Base-by-base conservation (phyloP, 192 early-diverging fungal species). In the Umbelopsis vinacea region DNA sequence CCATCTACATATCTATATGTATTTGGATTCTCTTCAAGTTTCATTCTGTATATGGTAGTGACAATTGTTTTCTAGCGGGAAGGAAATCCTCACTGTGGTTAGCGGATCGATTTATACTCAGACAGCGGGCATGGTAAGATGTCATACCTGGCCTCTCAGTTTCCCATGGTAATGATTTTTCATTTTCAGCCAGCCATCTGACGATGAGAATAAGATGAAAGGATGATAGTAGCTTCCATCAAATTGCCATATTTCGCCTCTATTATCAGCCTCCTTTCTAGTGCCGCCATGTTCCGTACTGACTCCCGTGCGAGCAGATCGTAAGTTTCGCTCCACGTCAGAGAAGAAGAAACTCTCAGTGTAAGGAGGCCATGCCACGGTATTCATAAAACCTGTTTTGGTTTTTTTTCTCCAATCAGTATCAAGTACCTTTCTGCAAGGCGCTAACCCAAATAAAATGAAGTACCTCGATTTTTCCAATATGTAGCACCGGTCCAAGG, bases 1-100 rank as follows among this genome's bases (percentile, higher is more conserved):
- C 72, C 69, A 69, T 79, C 77, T 4, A 74, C 43, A 53, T 71
- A 79, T 14, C 46, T 26, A 21, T 74, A 74, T 48, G 1, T 50
- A 4, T 50, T 60, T 17, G 67, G 47, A 35, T 29, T 48, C 17
- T 26, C 15, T 35, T 79, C 52, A 52, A 74, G 68, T 40, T 52
- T 35, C 50, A 79, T n/a, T 35, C 67, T 54, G 47, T 78, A 78
- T 19, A 69, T 22, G 21, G 33, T 29, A 22, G 52, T 77, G 38
- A n/a, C 0, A 40, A 15, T 66, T 12, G 45, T 17, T 46, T 46
- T 33, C 50, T 71, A 19, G 29, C 6, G 29, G n/a, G 0, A 63
- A 12, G 21, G 0, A 45, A 22, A 17, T 14, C 22, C 6, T 38
- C 24, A 60, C n/a, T 11, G 26, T 0, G 2, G 15, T 45, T 15